phyloP scores from a whole-genome alignment of 257 asterid species.

The Pogostemon cablin region DNA sequence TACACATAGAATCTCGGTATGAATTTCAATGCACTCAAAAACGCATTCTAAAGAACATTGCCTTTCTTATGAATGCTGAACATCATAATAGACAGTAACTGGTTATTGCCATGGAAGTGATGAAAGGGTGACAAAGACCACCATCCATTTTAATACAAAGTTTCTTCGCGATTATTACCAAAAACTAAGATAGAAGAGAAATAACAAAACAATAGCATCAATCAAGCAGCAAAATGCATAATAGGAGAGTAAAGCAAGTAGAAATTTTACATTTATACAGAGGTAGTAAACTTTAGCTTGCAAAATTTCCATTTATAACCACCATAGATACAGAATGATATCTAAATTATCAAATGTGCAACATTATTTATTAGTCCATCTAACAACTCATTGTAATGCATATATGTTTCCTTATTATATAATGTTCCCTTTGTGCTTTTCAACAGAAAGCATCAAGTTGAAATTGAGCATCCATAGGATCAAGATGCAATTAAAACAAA shows the following conservation, averaged over 20 bases:
- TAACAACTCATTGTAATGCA: neutral
- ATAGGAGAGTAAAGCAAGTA: constrained; percentile 2
- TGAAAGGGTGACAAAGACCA: no score
- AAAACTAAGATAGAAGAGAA: no score
- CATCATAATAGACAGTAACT: no score
- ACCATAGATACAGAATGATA: neutral
- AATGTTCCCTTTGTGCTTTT: neutral
- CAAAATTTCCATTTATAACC: neutral
- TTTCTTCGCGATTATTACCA: no score
- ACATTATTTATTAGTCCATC: neutral
- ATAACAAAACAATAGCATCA: neutral
- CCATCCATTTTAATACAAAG: no score
- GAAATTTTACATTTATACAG: neutral
- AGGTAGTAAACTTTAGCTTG: neutral
- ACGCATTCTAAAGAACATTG: no score
- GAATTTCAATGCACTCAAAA: no score
- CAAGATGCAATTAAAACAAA: constrained; percentile 14
- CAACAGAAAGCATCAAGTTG: no score
- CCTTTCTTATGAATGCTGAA: no score
- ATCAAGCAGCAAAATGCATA: neutral
- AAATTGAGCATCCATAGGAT: no score
- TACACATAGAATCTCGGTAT: no score
- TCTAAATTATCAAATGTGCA: neutral
- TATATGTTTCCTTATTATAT: neutral
- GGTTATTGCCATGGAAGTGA: no score